A percentile compares a stretch with the other conserved stretches of the same genome.
phyloP scores from a whole-genome alignment of 345 rosid species.

The Eucalyptus virginea region DNA sequence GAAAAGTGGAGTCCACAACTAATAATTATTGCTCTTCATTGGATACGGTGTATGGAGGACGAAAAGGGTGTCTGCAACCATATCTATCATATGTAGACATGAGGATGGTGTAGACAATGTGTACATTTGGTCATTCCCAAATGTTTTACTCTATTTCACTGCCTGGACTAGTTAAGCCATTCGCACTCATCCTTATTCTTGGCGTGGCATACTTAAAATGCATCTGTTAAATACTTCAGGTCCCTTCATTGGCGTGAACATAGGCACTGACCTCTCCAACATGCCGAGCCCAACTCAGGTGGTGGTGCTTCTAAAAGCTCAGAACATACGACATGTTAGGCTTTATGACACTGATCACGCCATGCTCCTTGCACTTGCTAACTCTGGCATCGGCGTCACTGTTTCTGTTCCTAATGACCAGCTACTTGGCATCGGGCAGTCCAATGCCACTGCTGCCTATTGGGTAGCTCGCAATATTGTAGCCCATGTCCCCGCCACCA shows the following conservation, averaged over 20 bases:
- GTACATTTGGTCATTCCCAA: neutral
- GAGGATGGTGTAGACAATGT: neutral
- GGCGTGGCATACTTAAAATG: neutral
- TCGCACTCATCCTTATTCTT: neutral
- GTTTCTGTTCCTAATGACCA: conserved; percentile 94
- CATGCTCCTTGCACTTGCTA: conserved; percentile 82
- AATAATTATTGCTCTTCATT: neutral
- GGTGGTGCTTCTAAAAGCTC: conserved; percentile 79
- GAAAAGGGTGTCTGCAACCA: neutral
- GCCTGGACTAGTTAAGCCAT: neutral
- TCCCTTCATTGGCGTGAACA: conserved; percentile 78
- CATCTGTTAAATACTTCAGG: conserved; percentile 15
- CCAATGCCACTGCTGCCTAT: conserved; percentile 94
- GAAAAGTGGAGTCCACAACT: neutral
- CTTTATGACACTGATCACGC: conserved; percentile 79
- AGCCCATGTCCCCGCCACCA: conserved; percentile 85
- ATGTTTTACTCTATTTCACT: neutral
- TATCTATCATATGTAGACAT: neutral
- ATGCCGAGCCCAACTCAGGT: conserved; percentile 92
- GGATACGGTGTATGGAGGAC: neutral
- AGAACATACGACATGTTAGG: conserved; percentile 67
- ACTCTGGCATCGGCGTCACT: conserved; percentile 72
- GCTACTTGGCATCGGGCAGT: conserved; percentile 93
- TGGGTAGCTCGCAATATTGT: conserved; percentile 87
- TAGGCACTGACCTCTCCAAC: conserved; percentile 77